Evolutionary conservation across 2,329 filamentous ascomycete genomes (phyloP).

Genomic region (Emericellopsis cladophorae): DNA sequence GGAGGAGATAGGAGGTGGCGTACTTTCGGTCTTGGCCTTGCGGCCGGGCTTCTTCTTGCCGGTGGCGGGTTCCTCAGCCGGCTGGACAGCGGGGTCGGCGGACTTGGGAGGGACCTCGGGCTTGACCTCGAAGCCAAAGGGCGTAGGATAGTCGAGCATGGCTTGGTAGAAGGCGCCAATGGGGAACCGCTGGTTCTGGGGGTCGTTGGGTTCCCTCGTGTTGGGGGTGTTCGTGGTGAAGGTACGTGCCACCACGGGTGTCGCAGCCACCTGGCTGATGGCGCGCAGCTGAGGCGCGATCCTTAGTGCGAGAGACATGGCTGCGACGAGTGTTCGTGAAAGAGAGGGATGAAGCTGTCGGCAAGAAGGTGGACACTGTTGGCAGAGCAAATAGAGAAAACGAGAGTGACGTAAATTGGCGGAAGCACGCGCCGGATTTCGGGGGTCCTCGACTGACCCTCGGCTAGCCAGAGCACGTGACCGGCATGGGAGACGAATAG

Average conservation of each 20-base stretch:
- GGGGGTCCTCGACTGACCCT: too few relatives aligned
- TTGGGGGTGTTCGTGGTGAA: conserved; percentile 13
- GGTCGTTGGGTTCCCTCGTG: conserved; percentile 14
- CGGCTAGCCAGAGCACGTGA: too few relatives aligned
- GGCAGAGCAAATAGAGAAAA: background rate
- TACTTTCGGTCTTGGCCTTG: conserved; percentile 7
- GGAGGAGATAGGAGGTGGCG: conserved; percentile 1
- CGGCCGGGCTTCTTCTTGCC: conserved; percentile 15
- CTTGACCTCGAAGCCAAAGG: conserved; percentile 23
- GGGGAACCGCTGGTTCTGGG: conserved; percentile 26
- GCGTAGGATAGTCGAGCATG: conserved; percentile 35
- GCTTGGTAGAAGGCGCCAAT: conserved; percentile 46
- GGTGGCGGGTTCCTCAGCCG: conserved; percentile 6
- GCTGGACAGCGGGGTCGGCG: conserved; percentile 12
- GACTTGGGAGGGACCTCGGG: conserved; percentile 30
- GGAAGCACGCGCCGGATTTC: too few relatives aligned
- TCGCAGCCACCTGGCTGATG: conserved; percentile 8
- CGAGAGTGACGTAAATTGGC: too few relatives aligned
- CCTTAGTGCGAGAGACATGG: conserved; percentile 17
- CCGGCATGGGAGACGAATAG: too few relatives aligned
- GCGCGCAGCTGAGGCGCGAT: conserved; percentile 17
- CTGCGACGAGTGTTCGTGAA: background rate
- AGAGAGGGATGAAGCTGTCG: too few relatives aligned
- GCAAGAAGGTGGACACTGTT: background rate
- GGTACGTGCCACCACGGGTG: conserved; percentile 7